Base-by-base conservation (phyloP, 2,329 filamentous ascomycete species). In the Xylariomycetidae sp. region DNA sequence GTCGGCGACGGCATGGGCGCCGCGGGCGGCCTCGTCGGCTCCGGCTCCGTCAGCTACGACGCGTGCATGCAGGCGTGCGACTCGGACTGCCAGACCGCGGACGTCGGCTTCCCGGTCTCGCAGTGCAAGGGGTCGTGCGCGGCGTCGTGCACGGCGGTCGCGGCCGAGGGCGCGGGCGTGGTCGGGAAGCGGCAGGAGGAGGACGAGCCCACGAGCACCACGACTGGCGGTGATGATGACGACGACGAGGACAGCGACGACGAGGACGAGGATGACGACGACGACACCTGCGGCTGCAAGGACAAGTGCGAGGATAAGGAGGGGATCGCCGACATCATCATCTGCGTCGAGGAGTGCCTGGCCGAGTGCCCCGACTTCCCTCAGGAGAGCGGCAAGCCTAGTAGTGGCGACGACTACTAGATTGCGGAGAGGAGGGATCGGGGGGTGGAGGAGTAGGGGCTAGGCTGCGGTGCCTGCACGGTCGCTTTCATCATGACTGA, bases 401-500 rank as follows among this genome's bases (percentile, higher is more conserved):
- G 6, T 13, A 18, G 26, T 13, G 18, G 13, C 12, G 15, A 7
- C 5, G 6, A 25, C 6, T 6, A 7, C 7, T 25, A 25, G 5
- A 6, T 12, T 7, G 15, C 15, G 24, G 24, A 12, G n/a, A 7
- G 6, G n/a, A 7, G 24, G n/a, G 24, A 6, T 25, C 12, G 24
- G 8, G n/a, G n/a, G 6, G 7, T 25, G 24, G 24, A 25, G n/a
- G 9, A 23, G 12, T 12, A 25, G n/a, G 6, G 12, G 24, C 26
- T 23, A 13, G 27, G 25, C 15, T 32, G 10, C 19, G 10, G 17
- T 25, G 26, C 19, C n/a, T 27, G 8, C 8, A 32, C 19, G 20
- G 32, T 37, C 31, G 23, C 25, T 32, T 32, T 37, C 35, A 31
- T 32, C 20, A 40, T 32, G 35, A 40, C n/a, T 36, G 24, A 38